phyloP scores from a whole-genome alignment of 1,284 basidiomycete genomes.

The Hemileia vastatrix region DNA sequence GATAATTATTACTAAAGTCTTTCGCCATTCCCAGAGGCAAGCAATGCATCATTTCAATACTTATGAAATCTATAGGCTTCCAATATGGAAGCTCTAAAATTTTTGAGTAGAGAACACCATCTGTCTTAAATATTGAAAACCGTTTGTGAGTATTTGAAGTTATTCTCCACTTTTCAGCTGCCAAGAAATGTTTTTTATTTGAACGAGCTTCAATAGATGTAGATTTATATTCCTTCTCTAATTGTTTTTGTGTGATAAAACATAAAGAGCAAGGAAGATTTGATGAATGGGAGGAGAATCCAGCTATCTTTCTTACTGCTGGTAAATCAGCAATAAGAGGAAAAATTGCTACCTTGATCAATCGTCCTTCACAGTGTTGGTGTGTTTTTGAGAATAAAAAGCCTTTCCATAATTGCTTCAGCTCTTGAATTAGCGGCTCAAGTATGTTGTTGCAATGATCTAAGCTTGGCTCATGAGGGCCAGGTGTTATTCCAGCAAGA shows the following conservation, averaged over 20 bases:
- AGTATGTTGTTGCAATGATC: conserved; percentile 9
- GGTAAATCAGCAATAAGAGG: conserved; percentile 14
- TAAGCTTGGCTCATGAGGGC: conserved; percentile 5
- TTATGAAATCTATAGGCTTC: conserved; percentile 3
- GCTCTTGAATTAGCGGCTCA: conserved; percentile 3
- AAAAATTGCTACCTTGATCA: conserved; percentile 2
- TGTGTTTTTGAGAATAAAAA: conserved; percentile 3
- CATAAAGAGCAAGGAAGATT: conserved; percentile 8
- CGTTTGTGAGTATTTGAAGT: not conserved
- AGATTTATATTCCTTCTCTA: not conserved
- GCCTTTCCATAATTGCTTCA: not conserved
- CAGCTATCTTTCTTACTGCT: conserved; percentile 5
- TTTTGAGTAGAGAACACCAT: conserved; percentile 12
- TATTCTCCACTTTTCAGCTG: not conserved
- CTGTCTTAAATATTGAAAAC: not conserved
- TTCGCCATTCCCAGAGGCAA: conserved; percentile 6
- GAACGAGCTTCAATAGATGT: not conserved
- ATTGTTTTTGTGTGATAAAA: not conserved
- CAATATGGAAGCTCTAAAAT: conserved; percentile 8
- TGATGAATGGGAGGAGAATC: not conserved
- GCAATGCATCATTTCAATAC: conserved; percentile 14
- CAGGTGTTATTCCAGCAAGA: conserved; percentile 2
- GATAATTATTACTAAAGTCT: too few relatives aligned
- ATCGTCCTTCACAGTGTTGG: not conserved
- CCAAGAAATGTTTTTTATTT: not conserved